phyloP scores from a whole-genome alignment of 1,139 yeast genomes.

The Arxiozyma heterogenica region DNA sequence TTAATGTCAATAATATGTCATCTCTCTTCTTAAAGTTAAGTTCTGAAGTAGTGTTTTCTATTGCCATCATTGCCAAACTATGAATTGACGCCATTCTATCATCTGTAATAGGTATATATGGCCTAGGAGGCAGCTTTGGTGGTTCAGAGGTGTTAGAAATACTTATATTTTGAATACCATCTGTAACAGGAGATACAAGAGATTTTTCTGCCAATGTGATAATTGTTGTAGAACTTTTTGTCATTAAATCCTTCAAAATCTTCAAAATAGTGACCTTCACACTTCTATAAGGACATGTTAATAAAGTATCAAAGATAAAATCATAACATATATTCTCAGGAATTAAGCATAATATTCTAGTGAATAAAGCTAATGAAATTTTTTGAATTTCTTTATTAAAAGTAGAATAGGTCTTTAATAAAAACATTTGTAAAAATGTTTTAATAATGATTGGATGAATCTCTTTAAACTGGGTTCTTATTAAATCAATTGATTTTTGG shows the following conservation, averaged over 20 bases:
- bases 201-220: not conserved
- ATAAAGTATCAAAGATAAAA: constrained; percentile 57
- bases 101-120: constrained; percentile 20
- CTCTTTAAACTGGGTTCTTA: constrained; percentile 18
- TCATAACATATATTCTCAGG: constrained; percentile 50
- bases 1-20: constrained; percentile 15
- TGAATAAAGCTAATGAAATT: constrained; percentile 40
- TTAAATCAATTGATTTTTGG: constrained; percentile 26
- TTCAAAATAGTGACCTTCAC: constrained; percentile 53
- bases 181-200: not conserved
- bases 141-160: constrained; percentile 5
- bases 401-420: constrained; percentile 33
- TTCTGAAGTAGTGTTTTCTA: constrained; percentile 9
- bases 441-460: constrained; percentile 30
- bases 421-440: constrained; percentile 40
- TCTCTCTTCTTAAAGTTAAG: constrained; percentile 1
- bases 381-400: constrained; percentile 23
- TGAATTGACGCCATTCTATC: constrained; percentile 28
- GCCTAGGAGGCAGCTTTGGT: constrained; percentile 26
- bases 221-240: constrained; percentile 14
- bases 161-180: constrained; percentile 8
- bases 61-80: constrained; percentile 19
- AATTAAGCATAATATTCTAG: constrained; percentile 46
- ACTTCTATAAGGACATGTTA: constrained; percentile 57
- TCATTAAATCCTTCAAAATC: constrained; percentile 56